phyloP scores from a whole-genome alignment of 2,329 filamentous ascomycete genomes.

The Rachicladosporium sp. region DNA sequence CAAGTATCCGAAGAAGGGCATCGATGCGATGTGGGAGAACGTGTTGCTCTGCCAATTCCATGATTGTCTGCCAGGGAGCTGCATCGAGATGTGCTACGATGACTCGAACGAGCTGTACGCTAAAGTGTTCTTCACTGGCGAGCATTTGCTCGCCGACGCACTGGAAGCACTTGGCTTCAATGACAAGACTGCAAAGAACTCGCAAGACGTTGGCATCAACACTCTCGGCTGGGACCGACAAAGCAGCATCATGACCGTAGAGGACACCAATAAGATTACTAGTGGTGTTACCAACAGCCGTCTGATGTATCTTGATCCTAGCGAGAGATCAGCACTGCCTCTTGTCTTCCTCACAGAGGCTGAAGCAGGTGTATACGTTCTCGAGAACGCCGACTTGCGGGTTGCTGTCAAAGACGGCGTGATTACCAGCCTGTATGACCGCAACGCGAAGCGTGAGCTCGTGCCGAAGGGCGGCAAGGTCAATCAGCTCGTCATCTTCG shows the following conservation, averaged over 20 bases:
- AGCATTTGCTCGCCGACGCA: conserved; percentile 58
- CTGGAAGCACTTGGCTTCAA: conserved; percentile 53
- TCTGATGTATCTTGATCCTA: neutral
- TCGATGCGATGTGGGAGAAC: conserved; percentile 91
- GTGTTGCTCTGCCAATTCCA: conserved; percentile 94
- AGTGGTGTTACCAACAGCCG: no score
- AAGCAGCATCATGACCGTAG: neutral
- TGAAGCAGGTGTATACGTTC: conserved; percentile 46
- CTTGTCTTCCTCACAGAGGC: conserved; percentile 33
- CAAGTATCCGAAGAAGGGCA: conserved; percentile 84
- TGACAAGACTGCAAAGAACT: conserved; percentile 18
- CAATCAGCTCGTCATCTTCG: conserved; percentile 87
- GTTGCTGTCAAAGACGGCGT: conserved; percentile 62
- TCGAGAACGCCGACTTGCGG: conserved; percentile 66
- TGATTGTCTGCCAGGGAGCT: conserved; percentile 87
- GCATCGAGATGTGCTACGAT: conserved; percentile 96
- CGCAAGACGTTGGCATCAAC: conserved; percentile 51
- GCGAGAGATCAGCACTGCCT: conserved; percentile 1
- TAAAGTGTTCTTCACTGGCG: conserved; percentile 65
- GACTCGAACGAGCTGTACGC: conserved; percentile 85
- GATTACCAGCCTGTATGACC: conserved; percentile 76
- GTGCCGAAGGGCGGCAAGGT: conserved; percentile 62
- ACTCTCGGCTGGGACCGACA: conserved; percentile 71
- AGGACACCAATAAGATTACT: neutral
- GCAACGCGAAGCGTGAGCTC: conserved; percentile 59